These are phyloP conservation scores for Paramecium primaurelia DNA, from an alignment of 73 alveolate species.

Conservation along the genomic window DNA sequence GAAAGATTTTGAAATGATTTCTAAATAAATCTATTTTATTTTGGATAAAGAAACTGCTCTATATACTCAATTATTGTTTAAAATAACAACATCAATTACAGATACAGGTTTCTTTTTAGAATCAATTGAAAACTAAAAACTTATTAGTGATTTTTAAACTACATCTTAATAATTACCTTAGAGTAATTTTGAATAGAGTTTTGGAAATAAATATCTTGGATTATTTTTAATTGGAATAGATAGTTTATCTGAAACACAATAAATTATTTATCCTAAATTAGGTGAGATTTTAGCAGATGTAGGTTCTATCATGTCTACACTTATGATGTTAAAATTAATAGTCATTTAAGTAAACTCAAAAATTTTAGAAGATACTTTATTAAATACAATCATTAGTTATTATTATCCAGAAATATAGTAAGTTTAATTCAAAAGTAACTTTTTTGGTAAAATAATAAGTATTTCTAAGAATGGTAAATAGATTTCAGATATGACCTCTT, in stretches of 20 bases:
- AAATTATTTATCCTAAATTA: constrained; percentile 30
- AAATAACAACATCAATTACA: neutral
- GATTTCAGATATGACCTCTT: neutral
- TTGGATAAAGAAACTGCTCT: neutral
- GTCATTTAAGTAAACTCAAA: neutral
- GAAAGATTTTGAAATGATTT: neutral
- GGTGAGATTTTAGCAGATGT: constrained; percentile 30
- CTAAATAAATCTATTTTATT: neutral
- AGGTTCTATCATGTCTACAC: constrained; percentile 12
- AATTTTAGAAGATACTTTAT: neutral
- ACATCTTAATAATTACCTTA: neutral
- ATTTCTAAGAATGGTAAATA: neutral
- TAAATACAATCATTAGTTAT: neutral
- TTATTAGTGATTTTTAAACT: neutral
- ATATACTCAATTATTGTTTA: neutral
- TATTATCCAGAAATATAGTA: neutral
- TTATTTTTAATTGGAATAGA: neutral
- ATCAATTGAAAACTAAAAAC: neutral
- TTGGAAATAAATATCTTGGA: neutral
- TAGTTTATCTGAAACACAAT: neutral
- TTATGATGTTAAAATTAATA: neutral
- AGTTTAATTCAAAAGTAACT: neutral
- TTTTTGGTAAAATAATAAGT: neutral
- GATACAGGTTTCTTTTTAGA: constrained; percentile 5
- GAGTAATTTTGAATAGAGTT: neutral